Evolutionary conservation across 2,329 filamentous ascomycete genomes (phyloP), one percentile per base, ranked within the genome.

Genomic region (Talaromyces pinophilus): DNA sequence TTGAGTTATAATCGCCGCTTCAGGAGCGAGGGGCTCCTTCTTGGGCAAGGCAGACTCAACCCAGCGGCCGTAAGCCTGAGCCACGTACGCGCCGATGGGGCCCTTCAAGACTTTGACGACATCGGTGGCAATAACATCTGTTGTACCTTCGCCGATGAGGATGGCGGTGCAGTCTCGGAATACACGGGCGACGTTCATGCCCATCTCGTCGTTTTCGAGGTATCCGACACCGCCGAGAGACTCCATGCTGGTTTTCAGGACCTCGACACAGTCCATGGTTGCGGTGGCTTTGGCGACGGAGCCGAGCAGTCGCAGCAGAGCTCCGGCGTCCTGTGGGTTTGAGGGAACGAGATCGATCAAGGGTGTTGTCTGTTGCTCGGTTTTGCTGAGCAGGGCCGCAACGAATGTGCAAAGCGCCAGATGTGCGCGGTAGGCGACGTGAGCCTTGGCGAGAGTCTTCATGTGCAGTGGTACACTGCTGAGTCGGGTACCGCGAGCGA

Each of bases 111-210:
- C 64, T 2, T 82, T 74, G 19, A 84, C 77, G 1, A 83, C 75
- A 67, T 85, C 83, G 30, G 81, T 80, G 13, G 86, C 85, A 66
- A 92, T 80, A 6, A 92, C 87, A 70, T 90, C 88, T 0, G 88
- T 90, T 0, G 89, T 92, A 0, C 89, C 88, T 75, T 90, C 88
- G 87, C 88, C 90, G 10, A 68, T 68, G 2, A 60, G 42, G 8
- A 59, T 52, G 38, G 91, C 88, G 42, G 81, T 80, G 11, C 84
- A 85, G 70, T 92, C 89, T 3, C 90, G 84, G 71, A 86, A 89
- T 0, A 91, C 77, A 22, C 88, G 82, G 0, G 88, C 83, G 0
- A 92, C 78, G 71, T 92, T 92, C 64, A 90, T 77, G 25, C 86
- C 83, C 62, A 87, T 85, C 62, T 87, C 84, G 66, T 76, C 72